Conservation (phyloP, 441 rosid species). For the Francoa sonchifolia region DNA sequence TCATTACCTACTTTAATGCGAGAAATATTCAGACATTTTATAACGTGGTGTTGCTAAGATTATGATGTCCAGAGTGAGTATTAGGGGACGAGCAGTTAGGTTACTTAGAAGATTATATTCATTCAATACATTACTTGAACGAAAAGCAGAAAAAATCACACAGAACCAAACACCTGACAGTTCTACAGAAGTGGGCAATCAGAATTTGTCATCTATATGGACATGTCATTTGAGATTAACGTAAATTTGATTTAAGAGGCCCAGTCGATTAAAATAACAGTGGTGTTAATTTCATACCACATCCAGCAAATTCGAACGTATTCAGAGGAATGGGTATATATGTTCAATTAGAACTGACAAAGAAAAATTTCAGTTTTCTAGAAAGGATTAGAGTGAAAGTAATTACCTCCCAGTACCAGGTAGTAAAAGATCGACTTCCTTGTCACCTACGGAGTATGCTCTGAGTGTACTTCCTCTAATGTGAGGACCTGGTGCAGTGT, state of each 20-base stretch:
- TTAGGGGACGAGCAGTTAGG: too few relatives aligned
- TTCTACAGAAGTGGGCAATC: too few relatives aligned
- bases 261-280: not conserved
- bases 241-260: not conserved
- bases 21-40: too few relatives aligned
- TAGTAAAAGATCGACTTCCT: constrained; percentile 88
- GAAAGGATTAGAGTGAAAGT: not conserved
- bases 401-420: constrained; percentile 88
- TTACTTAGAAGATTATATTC: too few relatives aligned
- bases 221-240: too few relatives aligned
- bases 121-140: too few relatives aligned
- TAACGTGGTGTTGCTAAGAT: too few relatives aligned
- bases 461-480: constrained; percentile 76
- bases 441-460: constrained; percentile 65
- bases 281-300: not conserved
- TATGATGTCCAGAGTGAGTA: too few relatives aligned
- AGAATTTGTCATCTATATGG: too few relatives aligned
- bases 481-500: constrained; percentile 80
- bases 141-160: too few relatives aligned
- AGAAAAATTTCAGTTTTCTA: not conserved
- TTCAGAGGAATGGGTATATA: not conserved
- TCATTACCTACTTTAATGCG: too few relatives aligned
- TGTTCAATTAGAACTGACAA: not conserved
- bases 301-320: not conserved
- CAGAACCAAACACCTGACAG: too few relatives aligned